Evolutionary conservation across 139 green algal genomes (phyloP).

Genomic region (Tetraselmis chui): DNA sequence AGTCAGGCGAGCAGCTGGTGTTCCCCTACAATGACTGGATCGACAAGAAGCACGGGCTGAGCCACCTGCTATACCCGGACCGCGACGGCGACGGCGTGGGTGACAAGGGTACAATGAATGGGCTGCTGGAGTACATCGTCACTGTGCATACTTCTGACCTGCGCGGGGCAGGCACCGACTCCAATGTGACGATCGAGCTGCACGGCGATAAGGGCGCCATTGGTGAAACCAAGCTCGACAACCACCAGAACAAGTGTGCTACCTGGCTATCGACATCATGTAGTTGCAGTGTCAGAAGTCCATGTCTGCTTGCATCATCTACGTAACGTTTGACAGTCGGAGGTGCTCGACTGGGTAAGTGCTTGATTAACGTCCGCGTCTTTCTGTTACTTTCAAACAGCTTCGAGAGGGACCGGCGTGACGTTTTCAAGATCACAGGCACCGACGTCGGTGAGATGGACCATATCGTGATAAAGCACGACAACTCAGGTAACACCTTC

Average conservation of each 20-base stretch:
- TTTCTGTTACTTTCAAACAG: conserved; percentile 8
- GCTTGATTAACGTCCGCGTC: too few relatives aligned
- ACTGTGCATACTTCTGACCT: conserved; percentile 38
- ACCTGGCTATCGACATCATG: too few relatives aligned
- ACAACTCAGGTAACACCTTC: conserved; percentile 20
- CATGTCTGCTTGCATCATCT: too few relatives aligned
- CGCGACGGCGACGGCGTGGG: conserved; percentile 30
- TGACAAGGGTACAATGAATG: conserved; percentile 11
- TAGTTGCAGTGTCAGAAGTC: too few relatives aligned
- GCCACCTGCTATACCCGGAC: conserved; percentile 30
- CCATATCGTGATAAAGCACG: conserved; percentile 31
- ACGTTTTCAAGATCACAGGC: conserved; percentile 22
- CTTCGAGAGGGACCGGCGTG: conserved; percentile 24
- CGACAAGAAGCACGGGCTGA: conserved; percentile 40
- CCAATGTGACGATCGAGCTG: neutral
- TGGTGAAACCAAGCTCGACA: conserved; percentile 28
- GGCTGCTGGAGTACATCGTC: conserved; percentile 34
- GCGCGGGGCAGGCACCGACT: conserved; percentile 35
- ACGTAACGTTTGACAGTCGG: too few relatives aligned
- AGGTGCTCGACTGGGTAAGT: too few relatives aligned
- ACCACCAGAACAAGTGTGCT: conserved; percentile 17
- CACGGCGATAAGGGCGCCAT: conserved; percentile 26
- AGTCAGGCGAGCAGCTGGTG: conserved; percentile 22
- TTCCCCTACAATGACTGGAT: conserved; percentile 43
- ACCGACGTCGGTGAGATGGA: conserved; percentile 34